These are phyloP conservation scores for Amanita phalloides DNA, from an alignment of 768 basidiomycete species.

Conservation along the genomic window DNA sequence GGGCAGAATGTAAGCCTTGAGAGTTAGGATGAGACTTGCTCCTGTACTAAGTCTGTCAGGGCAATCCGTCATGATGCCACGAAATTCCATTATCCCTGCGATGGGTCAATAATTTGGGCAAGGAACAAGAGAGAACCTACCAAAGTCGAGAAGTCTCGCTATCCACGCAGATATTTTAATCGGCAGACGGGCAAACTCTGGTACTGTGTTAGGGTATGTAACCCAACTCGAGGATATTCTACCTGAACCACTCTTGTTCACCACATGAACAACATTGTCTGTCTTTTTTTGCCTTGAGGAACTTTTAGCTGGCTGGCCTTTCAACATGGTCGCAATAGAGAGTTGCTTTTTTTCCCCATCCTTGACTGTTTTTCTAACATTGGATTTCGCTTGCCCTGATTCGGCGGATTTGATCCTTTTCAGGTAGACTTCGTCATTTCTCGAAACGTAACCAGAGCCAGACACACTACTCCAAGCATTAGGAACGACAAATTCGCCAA, in stretches of 20 bases:
- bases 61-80: conserved; percentile 69
- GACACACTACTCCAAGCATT: conserved; percentile 76
- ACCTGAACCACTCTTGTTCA: conserved; percentile 57
- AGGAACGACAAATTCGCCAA: conserved; percentile 59
- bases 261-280: conserved; percentile 57
- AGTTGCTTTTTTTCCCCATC: conserved; percentile 58
- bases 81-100: conserved; percentile 56
- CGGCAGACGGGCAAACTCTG: conserved; percentile 73
- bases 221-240: not conserved
- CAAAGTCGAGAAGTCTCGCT: conserved; percentile 60
- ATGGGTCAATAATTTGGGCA: not conserved
- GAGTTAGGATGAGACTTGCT: conserved; percentile 64
- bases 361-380: conserved; percentile 26
- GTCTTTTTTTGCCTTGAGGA: conserved; percentile 39
- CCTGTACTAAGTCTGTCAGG: conserved; percentile 64
- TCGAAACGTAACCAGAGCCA: conserved; percentile 59
- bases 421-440: conserved; percentile 48
- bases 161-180: conserved; percentile 66
- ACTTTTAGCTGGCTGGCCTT: conserved; percentile 36
- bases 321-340: conserved; percentile 56
- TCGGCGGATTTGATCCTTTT: conserved; percentile 42
- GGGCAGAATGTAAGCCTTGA: conserved; percentile 59
- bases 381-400: conserved; percentile 16
- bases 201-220: conserved; percentile 3
- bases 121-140: conserved; percentile 22